phyloP scores from a whole-genome alignment of 2,329 filamentous ascomycete genomes.

The Geosmithia putterillii region DNA sequence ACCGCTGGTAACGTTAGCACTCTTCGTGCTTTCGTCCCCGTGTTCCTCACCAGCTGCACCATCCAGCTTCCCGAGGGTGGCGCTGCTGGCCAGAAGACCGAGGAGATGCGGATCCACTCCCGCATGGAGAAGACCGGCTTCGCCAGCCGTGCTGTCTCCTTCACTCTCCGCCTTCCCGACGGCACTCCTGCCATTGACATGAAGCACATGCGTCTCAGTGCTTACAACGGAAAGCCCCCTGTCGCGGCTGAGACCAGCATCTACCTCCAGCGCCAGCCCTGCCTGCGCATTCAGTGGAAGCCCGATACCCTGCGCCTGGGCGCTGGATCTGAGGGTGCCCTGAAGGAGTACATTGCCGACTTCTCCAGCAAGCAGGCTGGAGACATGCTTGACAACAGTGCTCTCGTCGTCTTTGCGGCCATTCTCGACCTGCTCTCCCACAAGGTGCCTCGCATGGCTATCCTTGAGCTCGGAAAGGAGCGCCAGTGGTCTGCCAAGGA shows the following conservation, averaged over 20 bases:
- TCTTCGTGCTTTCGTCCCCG: conserved; percentile 3
- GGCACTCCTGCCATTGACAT: neutral
- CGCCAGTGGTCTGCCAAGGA: neutral
- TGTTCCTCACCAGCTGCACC: conserved; percentile 1
- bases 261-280: conserved; percentile 1
- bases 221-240: neutral
- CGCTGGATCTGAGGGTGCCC: neutral
- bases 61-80: neutral
- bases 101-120: neutral
- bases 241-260: neutral
- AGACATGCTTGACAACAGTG: neutral
- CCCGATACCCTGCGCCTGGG: conserved; percentile 6
- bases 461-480: conserved; percentile 3
- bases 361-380: neutral
- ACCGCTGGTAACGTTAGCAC: conserved; percentile 1
- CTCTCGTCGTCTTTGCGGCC: neutral
- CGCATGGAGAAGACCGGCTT: neutral
- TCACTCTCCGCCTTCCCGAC: neutral
- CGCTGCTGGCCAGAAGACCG: neutral
- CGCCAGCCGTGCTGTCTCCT: neutral
- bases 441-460: conserved; percentile 2
- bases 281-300: neutral
- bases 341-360: neutral
- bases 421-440: conserved; percentile 1
- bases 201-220: neutral